Base-by-base conservation (phyloP, 2,329 filamentous ascomycete genomes). In the Alternaria triticimaculans region DNA sequence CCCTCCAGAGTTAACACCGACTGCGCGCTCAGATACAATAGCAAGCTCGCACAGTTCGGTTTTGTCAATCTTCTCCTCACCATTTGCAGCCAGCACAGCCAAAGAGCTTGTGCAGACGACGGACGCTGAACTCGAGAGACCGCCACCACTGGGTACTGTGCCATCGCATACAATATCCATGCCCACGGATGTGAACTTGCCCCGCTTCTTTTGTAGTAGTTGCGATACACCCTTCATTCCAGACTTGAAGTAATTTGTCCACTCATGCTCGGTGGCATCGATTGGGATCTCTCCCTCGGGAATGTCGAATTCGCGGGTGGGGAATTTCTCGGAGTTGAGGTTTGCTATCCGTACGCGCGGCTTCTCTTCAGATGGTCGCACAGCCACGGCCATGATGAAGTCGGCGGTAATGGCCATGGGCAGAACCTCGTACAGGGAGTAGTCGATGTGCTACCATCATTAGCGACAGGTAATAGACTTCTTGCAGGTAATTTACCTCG, bases 171-270 rank as follows among this genome's bases (percentile, higher is more conserved):
- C 84, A 56, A 98, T 87, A 71, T 96, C 89, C 90, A 99, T 93
- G 73, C 92, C 91, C 53, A 87, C 86, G 3, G 93, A 90, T 46
- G 84, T 85, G 76, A 93, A 91, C 10, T 84, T 82, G 33, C 87
- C 87, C 28, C 90, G 90, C 81, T 89, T 88, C 77, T 85, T 82
- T 54, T 88, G 86, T 68, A 99, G 83, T 63, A 97, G 85, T 72
- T 92, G 88, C 60, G 97, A 82, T 1, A 95, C 95, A 28, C 94
- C 96, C 37, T 88, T 85, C 54, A 98, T 84, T 0, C 96, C 96
- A 58, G 93, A 92, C 83, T 96, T 96, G 88, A 99, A 98, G 85
- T 99, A 99, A 80, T 98, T 99, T 62, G 93, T 92, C 96, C 96
- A 99, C 82, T 97, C 94, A 70, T 96, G 92, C 71, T 91, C 87